These are phyloP conservation scores for Solanum lycopersicoides DNA, from an alignment of 257 asterid genomes.

Conservation along the genomic window DNA sequence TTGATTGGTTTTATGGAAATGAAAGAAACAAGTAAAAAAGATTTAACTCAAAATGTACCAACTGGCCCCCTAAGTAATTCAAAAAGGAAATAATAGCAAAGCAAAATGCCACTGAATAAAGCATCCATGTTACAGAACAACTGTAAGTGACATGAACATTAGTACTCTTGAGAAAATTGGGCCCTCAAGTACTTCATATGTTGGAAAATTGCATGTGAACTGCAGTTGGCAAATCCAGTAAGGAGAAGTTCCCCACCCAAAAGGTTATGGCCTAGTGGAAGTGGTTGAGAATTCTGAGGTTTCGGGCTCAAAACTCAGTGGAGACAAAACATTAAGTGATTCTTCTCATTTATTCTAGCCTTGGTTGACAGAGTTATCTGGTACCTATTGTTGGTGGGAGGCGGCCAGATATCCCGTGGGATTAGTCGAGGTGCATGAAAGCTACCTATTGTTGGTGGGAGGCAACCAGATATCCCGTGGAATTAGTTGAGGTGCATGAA, in stretches of 20 bases:
- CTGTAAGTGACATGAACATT: neutral
- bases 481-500: neutral
- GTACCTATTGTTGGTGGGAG: neutral
- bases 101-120: neutral
- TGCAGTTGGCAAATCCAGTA: neutral
- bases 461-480: neutral
- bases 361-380: neutral
- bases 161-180: neutral
- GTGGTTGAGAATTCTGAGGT: neutral
- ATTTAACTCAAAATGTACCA: neutral
- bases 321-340: neutral
- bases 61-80: neutral
- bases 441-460: neutral
- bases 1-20: neutral
- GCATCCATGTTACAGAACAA: neutral
- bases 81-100: neutral
- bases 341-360: neutral
- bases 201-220: neutral
- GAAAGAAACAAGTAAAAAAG: neutral
- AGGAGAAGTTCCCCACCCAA: neutral
- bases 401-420: neutral
- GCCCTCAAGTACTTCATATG: neutral
- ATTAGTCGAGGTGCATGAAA: neutral
- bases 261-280: neutral
- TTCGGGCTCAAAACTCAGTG: neutral